Percentiles rank a stretch among this genome's conserved stretches.
phyloP scores from a whole-genome alignment of 2,329 filamentous ascomycete genomes.

The Monosporascus ibericus region DNA sequence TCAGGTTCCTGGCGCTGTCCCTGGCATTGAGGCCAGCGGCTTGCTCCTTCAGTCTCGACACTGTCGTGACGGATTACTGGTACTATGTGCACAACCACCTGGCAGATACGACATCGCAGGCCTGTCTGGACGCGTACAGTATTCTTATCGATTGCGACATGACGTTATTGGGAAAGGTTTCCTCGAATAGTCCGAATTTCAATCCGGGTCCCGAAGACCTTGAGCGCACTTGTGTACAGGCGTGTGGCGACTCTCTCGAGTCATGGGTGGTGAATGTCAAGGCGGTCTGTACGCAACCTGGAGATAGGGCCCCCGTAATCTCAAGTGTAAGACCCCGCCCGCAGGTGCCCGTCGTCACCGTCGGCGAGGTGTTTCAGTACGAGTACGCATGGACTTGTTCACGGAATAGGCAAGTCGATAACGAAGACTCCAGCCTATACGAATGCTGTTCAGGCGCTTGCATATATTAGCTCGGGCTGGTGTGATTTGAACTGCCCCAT shows the following conservation, averaged over 20 bases:
- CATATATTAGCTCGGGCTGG: constrained; percentile 14
- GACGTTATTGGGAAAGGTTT: constrained; percentile 22
- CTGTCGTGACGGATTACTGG: constrained; percentile 20
- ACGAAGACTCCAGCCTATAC: neutral
- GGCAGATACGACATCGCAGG: constrained; percentile 21
- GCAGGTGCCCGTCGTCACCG: constrained; percentile 7
- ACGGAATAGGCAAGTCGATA: constrained; percentile 12
- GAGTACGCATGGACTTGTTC: constrained; percentile 14
- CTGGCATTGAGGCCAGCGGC: constrained; percentile 1
- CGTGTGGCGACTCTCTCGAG: constrained; percentile 19
- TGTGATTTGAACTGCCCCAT: constrained; percentile 16
- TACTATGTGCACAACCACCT: constrained; percentile 24
- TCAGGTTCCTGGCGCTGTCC: too few species aligned
- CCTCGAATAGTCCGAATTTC: constrained; percentile 22
- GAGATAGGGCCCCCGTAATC: constrained; percentile 16
- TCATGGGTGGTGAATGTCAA: constrained; percentile 20
- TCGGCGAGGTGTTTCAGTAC: constrained; percentile 18
- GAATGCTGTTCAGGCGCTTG: neutral
- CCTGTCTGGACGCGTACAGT: constrained; percentile 24
- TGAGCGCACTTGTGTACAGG: constrained; percentile 18
- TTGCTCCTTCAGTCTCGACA: constrained; percentile 28
- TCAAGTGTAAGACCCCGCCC: constrained; percentile 4
- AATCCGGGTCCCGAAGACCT: constrained; percentile 17
- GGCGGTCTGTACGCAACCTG: constrained; percentile 12
- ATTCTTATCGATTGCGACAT: constrained; percentile 23